Evolutionary conservation across 164 flowering plant species (phyloP).

Genomic region (Taxillus chinensis): DNA sequence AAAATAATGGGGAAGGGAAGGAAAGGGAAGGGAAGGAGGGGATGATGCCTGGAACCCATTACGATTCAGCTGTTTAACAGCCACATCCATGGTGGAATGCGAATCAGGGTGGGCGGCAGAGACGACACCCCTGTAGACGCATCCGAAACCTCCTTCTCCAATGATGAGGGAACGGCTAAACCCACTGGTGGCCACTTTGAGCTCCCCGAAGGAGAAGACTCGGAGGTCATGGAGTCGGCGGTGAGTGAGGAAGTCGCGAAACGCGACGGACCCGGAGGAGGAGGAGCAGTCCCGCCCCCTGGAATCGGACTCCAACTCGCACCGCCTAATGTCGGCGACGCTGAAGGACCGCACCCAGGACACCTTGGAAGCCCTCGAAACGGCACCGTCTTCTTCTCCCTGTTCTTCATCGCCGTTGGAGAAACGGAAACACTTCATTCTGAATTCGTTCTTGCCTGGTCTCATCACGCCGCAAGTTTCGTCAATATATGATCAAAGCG

Average conservation of each 20-base stretch:
- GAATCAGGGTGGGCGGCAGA: constrained; percentile 11
- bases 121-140: constrained; percentile 66
- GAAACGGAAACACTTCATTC: constrained; percentile 90
- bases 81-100: constrained; percentile 50
- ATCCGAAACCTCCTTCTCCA: constrained; percentile 95
- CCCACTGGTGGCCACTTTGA: constrained; percentile 74
- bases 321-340: constrained; percentile 24
- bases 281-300: constrained; percentile 12
- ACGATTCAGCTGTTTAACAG: constrained; percentile 77
- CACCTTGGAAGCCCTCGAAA: constrained; percentile 36
- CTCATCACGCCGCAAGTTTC: neutral
- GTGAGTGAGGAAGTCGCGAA: constrained; percentile 19
- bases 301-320: constrained; percentile 29
- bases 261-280: constrained; percentile 16
- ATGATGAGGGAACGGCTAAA: constrained; percentile 61
- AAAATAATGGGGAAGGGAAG: neutral
- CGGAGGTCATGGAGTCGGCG: constrained; percentile 12
- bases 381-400: constrained; percentile 28
- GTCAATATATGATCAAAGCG: neutral
- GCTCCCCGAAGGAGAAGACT: constrained; percentile 16
- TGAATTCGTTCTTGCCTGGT: neutral
- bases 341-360: constrained; percentile 79
- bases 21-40: neutral
- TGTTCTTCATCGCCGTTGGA: constrained; percentile 40
- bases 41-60: constrained; percentile 77